phyloP scores from a whole-genome alignment of 495 filamentous ascomycete species.

The Neurospora sp. region DNA sequence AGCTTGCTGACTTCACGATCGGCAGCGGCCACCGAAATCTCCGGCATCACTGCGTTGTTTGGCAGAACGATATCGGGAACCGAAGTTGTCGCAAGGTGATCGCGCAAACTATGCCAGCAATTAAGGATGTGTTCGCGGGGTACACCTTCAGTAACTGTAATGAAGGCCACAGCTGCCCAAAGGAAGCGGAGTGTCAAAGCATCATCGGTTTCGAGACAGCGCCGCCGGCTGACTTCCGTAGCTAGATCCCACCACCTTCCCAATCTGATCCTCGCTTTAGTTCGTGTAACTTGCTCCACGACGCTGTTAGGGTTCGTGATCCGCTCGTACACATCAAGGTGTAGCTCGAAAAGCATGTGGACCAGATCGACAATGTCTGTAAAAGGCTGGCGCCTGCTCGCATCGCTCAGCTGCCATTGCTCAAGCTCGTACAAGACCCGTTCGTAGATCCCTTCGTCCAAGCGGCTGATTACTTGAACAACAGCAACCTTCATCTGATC shows the following conservation, averaged over 20 bases:
- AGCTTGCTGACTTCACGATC: slow-evolving; percentile 85
- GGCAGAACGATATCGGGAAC: slow-evolving; percentile 50
- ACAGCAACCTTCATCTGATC: slow-evolving; percentile 60
- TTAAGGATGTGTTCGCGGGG: slow-evolving; percentile 67
- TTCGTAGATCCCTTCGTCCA: slow-evolving; percentile 61
- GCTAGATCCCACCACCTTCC: slow-evolving; percentile 67
- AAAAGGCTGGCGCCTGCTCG: slow-evolving; percentile 12
- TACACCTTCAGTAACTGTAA: slow-evolving; percentile 56
- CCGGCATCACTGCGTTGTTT: slow-evolving; percentile 83
- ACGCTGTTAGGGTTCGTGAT: slow-evolving; percentile 67
- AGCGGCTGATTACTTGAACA: slow-evolving; percentile 52
- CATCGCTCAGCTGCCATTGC: slow-evolving; percentile 11
- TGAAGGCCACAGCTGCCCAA: slow-evolving; percentile 73
- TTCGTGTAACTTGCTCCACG: slow-evolving; percentile 46
- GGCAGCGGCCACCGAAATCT: slow-evolving; percentile 68
- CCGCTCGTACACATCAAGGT: slow-evolving; percentile 72
- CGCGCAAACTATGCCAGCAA: slow-evolving; percentile 63
- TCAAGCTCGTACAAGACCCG: slow-evolving; percentile 37
- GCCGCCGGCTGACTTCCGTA: slow-evolving; percentile 44
- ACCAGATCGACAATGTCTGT: slow-evolving; percentile 45
- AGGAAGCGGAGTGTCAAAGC: slow-evolving; percentile 54
- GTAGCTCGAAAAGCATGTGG: slow-evolving; percentile 77
- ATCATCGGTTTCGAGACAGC: slow-evolving; percentile 28
- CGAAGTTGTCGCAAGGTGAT: slow-evolving; percentile 27
- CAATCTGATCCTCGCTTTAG: slow-evolving; percentile 57